Evolutionary conservation across 2,329 filamentous ascomycete genomes (phyloP), one percentile per base, ranked within the genome.

Genomic region (Fusarium illudens): DNA sequence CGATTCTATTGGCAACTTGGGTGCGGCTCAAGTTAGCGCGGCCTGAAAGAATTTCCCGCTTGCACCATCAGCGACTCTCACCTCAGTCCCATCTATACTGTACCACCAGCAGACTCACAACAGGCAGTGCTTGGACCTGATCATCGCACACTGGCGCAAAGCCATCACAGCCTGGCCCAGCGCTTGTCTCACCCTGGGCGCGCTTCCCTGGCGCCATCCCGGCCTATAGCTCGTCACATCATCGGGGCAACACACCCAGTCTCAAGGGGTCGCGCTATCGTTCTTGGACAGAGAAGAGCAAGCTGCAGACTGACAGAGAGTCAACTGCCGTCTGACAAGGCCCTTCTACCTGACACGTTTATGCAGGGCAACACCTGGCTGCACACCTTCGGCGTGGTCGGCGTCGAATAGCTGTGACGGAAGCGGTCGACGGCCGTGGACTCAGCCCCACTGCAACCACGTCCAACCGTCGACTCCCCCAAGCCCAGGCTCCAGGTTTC

Each of bases 401-500:
- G 51, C 54, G 62, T 70, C 65, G 67, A 68, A 71, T 71, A 62
- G 58, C 60, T 58, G 65, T 69, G 64, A 65, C 58, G 62, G 62
- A 71, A 71, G 59, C 48, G 62, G 68, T 61, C 20, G 54, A 56
- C 42, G 53, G 64, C 58, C 57, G 60, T 62, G 48, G 60, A 56
- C 50, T 59, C 37, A 44, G 71, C 65, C 68, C 71, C 71, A 73
- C 71, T 27, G 67, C 71, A 64, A 61, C 67, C 61, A 72, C 67
- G 58, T 65, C 68, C 56, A 65, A 56, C 39, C 64, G 48, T 70
- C 53, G 61, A 70, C 67, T 64, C 60, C 62, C 56, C 46, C 33
- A 39, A 49, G 58, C 57, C 39, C 25, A n/a, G 15, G 20, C n/a
- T n/a, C 65, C 57, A 73, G 62, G 68, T 70, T 73, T 62, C 62